Conservation (phyloP, 1,139 yeast genomes). For the Saccharomyces hybrid region DNA sequence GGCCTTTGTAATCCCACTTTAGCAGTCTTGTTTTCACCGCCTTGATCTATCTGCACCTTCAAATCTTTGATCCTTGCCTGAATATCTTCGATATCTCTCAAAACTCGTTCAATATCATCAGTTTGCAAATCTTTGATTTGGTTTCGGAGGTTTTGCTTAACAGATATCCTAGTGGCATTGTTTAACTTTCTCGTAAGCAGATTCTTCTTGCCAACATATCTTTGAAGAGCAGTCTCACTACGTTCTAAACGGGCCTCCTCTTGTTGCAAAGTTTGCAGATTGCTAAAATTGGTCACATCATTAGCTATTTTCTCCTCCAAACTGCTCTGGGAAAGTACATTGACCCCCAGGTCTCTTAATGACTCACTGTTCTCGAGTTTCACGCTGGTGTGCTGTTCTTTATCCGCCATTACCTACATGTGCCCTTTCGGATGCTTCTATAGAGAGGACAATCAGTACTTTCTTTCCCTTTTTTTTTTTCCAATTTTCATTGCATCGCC, state of each 20-base stretch:
- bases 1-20: constrained; percentile 37
- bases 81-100: constrained; percentile 62
- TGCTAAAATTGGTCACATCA: constrained; percentile 57
- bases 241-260: constrained; percentile 70
- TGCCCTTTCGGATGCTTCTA: not conserved
- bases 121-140: constrained; percentile 49
- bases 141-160: constrained; percentile 45
- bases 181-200: constrained; percentile 43
- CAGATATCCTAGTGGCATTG: constrained; percentile 61
- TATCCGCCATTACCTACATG: not conserved
- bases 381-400: not conserved
- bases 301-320: constrained; percentile 65
- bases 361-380: not conserved
- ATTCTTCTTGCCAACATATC: constrained; percentile 39
- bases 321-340: constrained; percentile 65
- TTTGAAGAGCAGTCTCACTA: constrained; percentile 43
- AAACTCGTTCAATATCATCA: constrained; percentile 46
- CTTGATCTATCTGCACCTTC: constrained; percentile 11
- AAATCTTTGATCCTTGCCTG: constrained; percentile 41
- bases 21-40: constrained; percentile 5
- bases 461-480: not conserved
- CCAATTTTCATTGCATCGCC: not conserved
- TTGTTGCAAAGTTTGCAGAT: constrained; percentile 57
- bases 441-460: not conserved
- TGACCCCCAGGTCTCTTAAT: constrained; percentile 36